Base-by-base conservation (phyloP, 2,329 filamentous ascomycete species). In the Xylariales sp. region DNA sequence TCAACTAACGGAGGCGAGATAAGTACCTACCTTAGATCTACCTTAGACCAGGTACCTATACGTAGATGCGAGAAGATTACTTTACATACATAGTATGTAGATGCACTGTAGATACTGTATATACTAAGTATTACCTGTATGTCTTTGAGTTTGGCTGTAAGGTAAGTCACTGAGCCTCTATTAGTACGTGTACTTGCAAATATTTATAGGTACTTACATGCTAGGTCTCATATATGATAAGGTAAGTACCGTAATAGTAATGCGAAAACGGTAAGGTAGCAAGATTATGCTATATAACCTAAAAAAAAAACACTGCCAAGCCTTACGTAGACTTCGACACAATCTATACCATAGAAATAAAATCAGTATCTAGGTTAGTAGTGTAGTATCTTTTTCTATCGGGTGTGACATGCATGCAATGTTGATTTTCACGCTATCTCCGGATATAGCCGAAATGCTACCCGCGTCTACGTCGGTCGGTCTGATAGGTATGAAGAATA, bases 371-470 rank as follows among this genome's bases (percentile, higher is more conserved):
- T 54, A 41, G 39, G 23, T 23, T 23, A 23, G 23, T 3, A 32
- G 43, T 45, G 23, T 14, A 45, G 39, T 41, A 45, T 18, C 32
- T 48, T 41, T 56, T 28, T 43, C 28, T 43, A 43, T 56, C 49
- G 61, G 53, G 43, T 16, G 36, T 16, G 36, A 41, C n/a, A 50
- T 60, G 52, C 45, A 23, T 41, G 23, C 23, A 49, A 39, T 9
- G 18, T 28, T 39, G 30, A 43, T 60, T 32, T 30, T 30, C 55
- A 41, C 41, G 49, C 62, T 55, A 65, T 60, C 53, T 54, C 65
- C 54, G 59, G 54, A 63, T 64, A 67, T 64, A 67, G 60, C 65
- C 60, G 65, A 64, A 34, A 59, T 39, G 3, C n/a, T 55, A 46
- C 14, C 5, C 14, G 23, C n/a, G 39, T 34, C 30, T 52, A 28